These are phyloP conservation scores for Leccinum pseudoinsigne DNA, from an alignment of 1,284 basidiomycete genomes.

Conservation along the genomic window DNA sequence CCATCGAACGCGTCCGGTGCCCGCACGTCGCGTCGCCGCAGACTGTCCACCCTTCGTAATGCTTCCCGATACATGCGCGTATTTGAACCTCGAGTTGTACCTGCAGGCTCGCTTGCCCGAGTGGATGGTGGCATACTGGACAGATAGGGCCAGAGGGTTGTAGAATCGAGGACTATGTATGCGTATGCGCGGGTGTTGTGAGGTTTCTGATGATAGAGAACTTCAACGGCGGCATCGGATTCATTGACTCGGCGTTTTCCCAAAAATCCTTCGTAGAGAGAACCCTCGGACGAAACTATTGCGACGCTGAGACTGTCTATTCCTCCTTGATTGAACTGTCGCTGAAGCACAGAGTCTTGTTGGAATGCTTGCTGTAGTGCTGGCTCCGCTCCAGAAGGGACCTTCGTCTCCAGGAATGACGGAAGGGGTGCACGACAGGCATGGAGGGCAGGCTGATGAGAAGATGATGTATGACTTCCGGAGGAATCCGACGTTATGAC, in stretches of 20 bases:
- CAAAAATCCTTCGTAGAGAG: conserved; percentile 29
- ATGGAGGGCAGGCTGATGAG: conserved; percentile 1
- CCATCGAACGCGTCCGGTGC: conserved; percentile 85
- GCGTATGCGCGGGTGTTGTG: background rate
- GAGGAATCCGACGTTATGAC: background rate
- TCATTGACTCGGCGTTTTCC: conserved; percentile 45
- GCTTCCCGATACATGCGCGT: conserved; percentile 72
- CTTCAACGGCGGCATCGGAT: conserved; percentile 20
- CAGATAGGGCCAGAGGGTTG: conserved; percentile 52
- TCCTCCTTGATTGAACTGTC: conserved; percentile 13
- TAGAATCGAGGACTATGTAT: conserved; percentile 48
- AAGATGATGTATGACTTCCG: background rate
- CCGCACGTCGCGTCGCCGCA: conserved; percentile 90
- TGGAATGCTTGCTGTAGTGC: conserved; percentile 13
- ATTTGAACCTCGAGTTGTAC: conserved; percentile 89
- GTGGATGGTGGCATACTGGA: conserved; percentile 57
- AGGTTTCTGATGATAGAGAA: background rate
- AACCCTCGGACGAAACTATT: conserved; percentile 27
- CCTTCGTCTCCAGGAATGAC: conserved; percentile 14
- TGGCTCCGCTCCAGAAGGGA: conserved; percentile 18
- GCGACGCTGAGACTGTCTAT: conserved; percentile 33
- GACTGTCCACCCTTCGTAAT: conserved; percentile 88
- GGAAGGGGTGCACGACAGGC: conserved; percentile 23
- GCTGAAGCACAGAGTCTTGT: conserved; percentile 7
- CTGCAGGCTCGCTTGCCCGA: conserved; percentile 66